These are phyloP conservation scores for Aspergillus floridensis DNA, from an alignment of 2,329 filamentous ascomycete genomes.

Conservation along the genomic window DNA sequence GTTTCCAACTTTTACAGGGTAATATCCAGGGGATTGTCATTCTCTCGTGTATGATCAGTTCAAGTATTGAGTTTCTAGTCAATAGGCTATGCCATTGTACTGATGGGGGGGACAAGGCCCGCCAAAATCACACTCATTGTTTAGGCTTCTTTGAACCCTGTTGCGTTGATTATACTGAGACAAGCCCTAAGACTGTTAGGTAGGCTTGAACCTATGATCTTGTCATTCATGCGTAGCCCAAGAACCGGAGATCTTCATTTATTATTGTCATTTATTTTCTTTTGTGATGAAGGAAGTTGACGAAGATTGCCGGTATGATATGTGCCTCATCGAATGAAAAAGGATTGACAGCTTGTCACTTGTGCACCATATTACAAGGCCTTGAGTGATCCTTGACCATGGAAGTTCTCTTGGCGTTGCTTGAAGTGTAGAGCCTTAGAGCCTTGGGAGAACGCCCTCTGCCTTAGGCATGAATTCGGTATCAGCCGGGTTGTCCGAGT, in stretches of 20 bases:
- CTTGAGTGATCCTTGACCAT: not conserved
- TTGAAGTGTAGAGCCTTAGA: too few relatives aligned
- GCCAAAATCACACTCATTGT: not conserved
- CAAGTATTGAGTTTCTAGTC: not conserved
- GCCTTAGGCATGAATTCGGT: not conserved
- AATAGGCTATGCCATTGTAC: not conserved
- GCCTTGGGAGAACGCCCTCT: not conserved
- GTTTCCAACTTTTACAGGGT: not conserved
- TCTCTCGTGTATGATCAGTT: not conserved
- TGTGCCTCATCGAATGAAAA: too few relatives aligned
- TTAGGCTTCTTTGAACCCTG: not conserved
- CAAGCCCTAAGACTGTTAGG: not conserved
- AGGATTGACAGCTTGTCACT: too few relatives aligned
- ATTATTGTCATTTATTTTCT: not conserved
- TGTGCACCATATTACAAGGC: not conserved
- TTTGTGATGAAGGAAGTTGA: not conserved
- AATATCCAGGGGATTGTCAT: not conserved
- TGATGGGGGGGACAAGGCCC: not conserved
- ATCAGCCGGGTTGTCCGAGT: not conserved
- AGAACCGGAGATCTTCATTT: too few relatives aligned
- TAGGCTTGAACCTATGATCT: not conserved
- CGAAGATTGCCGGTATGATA: too few relatives aligned
- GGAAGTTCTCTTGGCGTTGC: not conserved
- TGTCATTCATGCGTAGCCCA: not conserved
- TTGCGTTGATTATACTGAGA: not conserved